Evolutionary conservation across 306 rosid genomes (phyloP).

Genomic region (Fragaria ananassa): DNA sequence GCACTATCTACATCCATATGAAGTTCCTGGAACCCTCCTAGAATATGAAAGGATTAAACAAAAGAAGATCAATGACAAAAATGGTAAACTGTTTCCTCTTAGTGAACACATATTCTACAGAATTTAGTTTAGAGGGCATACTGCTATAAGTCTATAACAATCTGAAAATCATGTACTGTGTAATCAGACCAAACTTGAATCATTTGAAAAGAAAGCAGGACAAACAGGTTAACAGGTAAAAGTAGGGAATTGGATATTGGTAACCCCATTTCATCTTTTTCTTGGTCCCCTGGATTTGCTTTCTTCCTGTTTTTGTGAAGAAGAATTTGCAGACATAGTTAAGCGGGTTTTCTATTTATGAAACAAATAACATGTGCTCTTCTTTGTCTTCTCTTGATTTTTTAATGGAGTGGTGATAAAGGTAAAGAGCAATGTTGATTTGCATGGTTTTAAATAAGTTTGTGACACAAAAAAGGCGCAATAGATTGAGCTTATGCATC

Average conservation of each 20-base stretch:
- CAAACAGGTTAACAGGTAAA: slow-evolving; percentile 36
- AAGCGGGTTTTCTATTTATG: slow-evolving; percentile 19
- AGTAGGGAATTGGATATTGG: slow-evolving; percentile 8
- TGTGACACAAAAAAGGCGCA: neutral
- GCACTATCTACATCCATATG: slow-evolving; percentile 12
- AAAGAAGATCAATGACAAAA: neutral
- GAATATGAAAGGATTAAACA: neutral
- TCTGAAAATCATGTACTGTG: slow-evolving; percentile 21
- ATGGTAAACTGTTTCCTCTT: neutral
- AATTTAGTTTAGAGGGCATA: neutral
- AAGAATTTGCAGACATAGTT: slow-evolving; percentile 27
- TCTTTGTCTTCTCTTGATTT: neutral
- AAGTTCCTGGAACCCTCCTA: neutral
- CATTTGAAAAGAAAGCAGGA: slow-evolving; percentile 32
- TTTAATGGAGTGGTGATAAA: slow-evolving; percentile 15
- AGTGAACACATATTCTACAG: neutral
- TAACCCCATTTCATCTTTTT: slow-evolving; percentile 23
- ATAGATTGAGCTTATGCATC: neutral
- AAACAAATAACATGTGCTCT: slow-evolving; percentile 13
- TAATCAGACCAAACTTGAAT: slow-evolving; percentile 26
- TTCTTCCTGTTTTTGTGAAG: slow-evolving; percentile 19
- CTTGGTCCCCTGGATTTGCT: slow-evolving; percentile 29
- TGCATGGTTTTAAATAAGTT: neutral
- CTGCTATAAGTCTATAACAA: slow-evolving; percentile 1
- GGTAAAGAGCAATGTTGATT: slow-evolving; percentile 15